Percentiles rank a stretch among this genome's conserved stretches.
These are phyloP conservation scores for Arabidopsis arenosa DNA, from an alignment of 345 rosid genomes.

Conservation along the genomic window DNA sequence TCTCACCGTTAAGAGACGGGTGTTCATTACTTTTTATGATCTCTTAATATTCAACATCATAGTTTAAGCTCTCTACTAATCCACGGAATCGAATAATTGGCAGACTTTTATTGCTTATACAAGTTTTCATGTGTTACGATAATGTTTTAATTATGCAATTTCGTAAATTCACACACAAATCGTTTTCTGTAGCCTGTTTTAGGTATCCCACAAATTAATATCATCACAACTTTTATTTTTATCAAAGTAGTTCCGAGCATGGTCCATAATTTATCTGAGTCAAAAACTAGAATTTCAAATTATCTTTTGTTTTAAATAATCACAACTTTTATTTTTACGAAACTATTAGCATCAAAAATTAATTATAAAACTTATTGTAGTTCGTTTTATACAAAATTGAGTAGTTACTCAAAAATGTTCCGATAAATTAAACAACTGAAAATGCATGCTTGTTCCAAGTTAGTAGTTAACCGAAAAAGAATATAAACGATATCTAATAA, in stretches of 20 bases:
- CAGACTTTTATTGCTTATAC: background rate
- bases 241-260: too few relatives aligned
- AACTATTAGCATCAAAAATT: background rate
- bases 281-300: too few relatives aligned
- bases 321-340: background rate
- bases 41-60: conserved; percentile 24
- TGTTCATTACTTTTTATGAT: conserved; percentile 32
- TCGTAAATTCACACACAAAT: background rate
- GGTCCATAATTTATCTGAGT: too few relatives aligned
- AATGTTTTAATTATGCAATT: background rate
- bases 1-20: conserved; percentile 48
- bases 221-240: background rate
- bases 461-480: background rate
- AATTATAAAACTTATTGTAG: background rate
- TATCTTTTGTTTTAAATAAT: too few relatives aligned
- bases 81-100: conserved; percentile 17
- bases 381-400: background rate
- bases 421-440: background rate
- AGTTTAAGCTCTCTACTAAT: conserved; percentile 1
- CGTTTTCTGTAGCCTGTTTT: background rate
- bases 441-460: background rate
- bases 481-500: background rate
- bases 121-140: too few relatives aligned
- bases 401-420: background rate
- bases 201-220: background rate